Percentiles rank a stretch among this genome's conserved stretches.
phyloP scores from a whole-genome alignment of 345 rosid genomes.

The Heritiera fomes region DNA sequence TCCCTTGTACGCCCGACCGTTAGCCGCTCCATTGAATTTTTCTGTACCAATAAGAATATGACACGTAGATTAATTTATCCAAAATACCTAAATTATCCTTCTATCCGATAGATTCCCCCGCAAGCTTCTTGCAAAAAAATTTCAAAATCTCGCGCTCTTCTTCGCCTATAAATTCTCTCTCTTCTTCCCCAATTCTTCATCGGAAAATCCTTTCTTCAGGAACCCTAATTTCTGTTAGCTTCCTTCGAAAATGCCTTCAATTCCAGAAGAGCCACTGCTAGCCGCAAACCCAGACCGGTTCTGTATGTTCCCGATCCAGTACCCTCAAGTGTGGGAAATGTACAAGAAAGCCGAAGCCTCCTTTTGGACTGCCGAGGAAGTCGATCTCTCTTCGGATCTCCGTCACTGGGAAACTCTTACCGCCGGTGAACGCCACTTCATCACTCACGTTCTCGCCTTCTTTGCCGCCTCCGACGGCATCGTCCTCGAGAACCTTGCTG shows the following conservation, averaged over 20 bases:
- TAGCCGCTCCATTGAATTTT: background rate
- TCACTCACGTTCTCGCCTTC: slow-evolving; percentile 90
- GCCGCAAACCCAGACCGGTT: slow-evolving; percentile 74
- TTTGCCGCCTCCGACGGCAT: slow-evolving; percentile 97
- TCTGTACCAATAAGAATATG: background rate
- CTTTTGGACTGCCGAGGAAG: slow-evolving; percentile 98
- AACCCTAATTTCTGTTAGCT: background rate
- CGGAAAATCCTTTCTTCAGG: background rate
- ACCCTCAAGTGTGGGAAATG: slow-evolving; percentile 96
- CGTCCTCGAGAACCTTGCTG: slow-evolving; percentile 85
- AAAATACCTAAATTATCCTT: slow-evolving; percentile 7
- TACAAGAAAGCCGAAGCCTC: slow-evolving; percentile 98
- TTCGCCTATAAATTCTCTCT: background rate
- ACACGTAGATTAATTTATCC: background rate
- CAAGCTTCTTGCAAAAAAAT: slow-evolving; percentile 29
- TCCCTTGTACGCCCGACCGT: slow-evolving; percentile 17
- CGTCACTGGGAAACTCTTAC: slow-evolving; percentile 80
- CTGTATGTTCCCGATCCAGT: slow-evolving; percentile 94
- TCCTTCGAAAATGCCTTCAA: slow-evolving; percentile 61
- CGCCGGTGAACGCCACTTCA: slow-evolving; percentile 76
- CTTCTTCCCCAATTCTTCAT: background rate
- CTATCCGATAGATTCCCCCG: slow-evolving; percentile 21
- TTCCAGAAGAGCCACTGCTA: slow-evolving; percentile 83
- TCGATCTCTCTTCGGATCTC: slow-evolving; percentile 75
- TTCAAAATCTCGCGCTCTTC: slow-evolving; percentile 32